phyloP scores from a whole-genome alignment of 1,139 yeast genomes.

The Suhomyces coccinellae region DNA sequence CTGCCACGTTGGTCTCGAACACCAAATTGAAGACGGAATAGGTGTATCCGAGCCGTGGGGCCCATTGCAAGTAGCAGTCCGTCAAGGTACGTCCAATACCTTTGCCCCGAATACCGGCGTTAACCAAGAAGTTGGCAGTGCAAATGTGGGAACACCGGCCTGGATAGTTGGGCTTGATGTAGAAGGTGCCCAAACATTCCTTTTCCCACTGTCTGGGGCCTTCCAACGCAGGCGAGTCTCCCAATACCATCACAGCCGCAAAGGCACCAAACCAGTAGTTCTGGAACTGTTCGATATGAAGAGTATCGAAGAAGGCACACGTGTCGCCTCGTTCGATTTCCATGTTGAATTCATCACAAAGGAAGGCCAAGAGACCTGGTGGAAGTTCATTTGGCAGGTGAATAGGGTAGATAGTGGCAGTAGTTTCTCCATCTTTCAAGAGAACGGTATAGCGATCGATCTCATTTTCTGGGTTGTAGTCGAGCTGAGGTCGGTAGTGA shows the following conservation, averaged over 20 bases:
- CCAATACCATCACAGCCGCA: constrained; percentile 84
- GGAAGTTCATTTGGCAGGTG: constrained; percentile 67
- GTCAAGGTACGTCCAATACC: constrained; percentile 87
- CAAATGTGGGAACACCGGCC: constrained; percentile 94
- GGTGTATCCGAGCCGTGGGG: constrained; percentile 83
- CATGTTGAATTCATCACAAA: constrained; percentile 90
- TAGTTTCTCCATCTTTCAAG: constrained; percentile 83
- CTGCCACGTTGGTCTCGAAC: constrained; percentile 84
- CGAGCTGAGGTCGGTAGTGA: constrained; percentile 38
- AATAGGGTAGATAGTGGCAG: constrained; percentile 90
- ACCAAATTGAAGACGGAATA: constrained; percentile 82
- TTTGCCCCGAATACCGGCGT: constrained; percentile 89
- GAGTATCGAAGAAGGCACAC: constrained; percentile 76
- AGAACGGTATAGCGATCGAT: constrained; percentile 61
- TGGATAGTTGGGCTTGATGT: constrained; percentile 84
- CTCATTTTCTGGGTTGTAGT: constrained; percentile 33
- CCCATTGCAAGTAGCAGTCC: constrained; percentile 87
- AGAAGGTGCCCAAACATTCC: constrained; percentile 83
- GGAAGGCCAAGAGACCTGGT: constrained; percentile 70
- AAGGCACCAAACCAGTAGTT: constrained; percentile 86
- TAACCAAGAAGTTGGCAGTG: constrained; percentile 84
- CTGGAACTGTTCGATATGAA: constrained; percentile 71
- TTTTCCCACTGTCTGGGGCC: constrained; percentile 80
- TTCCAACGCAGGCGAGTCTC: constrained; percentile 61
- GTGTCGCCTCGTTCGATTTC: constrained; percentile 90